phyloP scores from a whole-genome alignment of 2,329 filamentous ascomycete species.

The Aureobasidium sp. region DNA sequence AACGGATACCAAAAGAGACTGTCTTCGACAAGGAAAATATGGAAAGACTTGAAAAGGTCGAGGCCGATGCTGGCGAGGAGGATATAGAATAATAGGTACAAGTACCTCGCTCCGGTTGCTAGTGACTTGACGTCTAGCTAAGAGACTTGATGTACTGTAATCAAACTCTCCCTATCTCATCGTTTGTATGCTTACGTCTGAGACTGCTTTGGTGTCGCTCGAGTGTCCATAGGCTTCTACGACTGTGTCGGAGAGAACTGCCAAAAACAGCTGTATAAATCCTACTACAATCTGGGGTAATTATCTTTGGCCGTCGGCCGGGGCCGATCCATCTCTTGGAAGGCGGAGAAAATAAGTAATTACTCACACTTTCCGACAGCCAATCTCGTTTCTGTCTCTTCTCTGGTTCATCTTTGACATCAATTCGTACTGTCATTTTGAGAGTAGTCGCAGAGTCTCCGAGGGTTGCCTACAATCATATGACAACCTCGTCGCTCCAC shows the following conservation, averaged over 20 bases:
- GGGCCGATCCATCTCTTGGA: constrained; percentile 5
- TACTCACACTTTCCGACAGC: background rate
- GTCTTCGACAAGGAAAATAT: constrained; percentile 71
- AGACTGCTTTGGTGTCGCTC: background rate
- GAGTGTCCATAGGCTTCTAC: too few relatives aligned
- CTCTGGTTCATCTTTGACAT: background rate
- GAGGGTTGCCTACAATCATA: background rate
- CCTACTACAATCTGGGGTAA: background rate
- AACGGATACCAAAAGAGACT: constrained; percentile 66
- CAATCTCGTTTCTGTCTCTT: background rate
- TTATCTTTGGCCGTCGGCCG: background rate
- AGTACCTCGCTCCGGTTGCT: background rate
- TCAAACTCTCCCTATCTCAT: background rate
- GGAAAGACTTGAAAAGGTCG: constrained; percentile 64
- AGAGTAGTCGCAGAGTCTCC: background rate
- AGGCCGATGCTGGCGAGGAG: constrained; percentile 72
- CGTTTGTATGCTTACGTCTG: background rate
- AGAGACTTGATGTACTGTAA: background rate
- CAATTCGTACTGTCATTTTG: background rate
- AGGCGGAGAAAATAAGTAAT: background rate
- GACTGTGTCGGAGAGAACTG: background rate
- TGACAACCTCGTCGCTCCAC: background rate
- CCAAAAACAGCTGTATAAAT: background rate
- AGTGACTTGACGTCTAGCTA: background rate
- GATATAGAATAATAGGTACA: constrained; percentile 19